Conservation (phyloP, 2,329 filamentous ascomycete genomes). For the Venturia aucupariae region DNA sequence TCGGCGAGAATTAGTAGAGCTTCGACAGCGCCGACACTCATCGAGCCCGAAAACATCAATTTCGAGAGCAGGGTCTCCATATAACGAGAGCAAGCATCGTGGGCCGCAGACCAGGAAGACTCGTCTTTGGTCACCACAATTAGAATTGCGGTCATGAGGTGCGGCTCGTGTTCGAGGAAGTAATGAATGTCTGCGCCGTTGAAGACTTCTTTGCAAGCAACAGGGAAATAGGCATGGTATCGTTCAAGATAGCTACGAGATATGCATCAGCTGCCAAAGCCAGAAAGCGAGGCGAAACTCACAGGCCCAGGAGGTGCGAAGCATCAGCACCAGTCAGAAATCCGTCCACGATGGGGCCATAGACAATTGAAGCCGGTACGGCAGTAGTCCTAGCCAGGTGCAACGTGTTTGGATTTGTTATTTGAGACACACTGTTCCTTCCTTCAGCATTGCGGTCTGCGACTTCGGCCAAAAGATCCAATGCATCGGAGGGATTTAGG, state of each 20-base stretch:
- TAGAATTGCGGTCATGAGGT: conserved; percentile 60
- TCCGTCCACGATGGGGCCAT: not conserved
- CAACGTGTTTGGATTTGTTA: not conserved
- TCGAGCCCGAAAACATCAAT: conserved; percentile 56
- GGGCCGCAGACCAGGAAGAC: conserved; percentile 52
- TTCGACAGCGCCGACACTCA: conserved; percentile 62
- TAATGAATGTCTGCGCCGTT: conserved; percentile 43
- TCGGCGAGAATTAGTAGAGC: conserved; percentile 61
- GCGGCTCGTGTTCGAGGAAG: conserved; percentile 52
- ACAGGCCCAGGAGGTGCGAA: not conserved
- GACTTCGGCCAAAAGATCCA: not conserved
- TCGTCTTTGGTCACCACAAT: conserved; percentile 64
- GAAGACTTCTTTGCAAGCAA: conserved; percentile 54
- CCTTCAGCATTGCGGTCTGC: not conserved
- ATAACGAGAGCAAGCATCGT: conserved; percentile 57
- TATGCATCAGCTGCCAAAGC: conserved; percentile 13
- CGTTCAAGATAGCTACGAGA: conserved; percentile 50
- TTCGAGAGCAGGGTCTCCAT: conserved; percentile 61
- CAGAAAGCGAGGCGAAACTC: not conserved
- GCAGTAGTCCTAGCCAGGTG: not conserved
- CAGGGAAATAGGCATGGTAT: conserved; percentile 62
- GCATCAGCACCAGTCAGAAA: not conserved
- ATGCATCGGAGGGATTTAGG: not conserved
- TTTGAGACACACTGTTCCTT: not conserved
- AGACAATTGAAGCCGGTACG: not conserved